Evolutionary conservation across 2,329 filamentous ascomycete species (phyloP), one percentile per base, ranked within the genome.

Genomic region (Penicillium digitatum): DNA sequence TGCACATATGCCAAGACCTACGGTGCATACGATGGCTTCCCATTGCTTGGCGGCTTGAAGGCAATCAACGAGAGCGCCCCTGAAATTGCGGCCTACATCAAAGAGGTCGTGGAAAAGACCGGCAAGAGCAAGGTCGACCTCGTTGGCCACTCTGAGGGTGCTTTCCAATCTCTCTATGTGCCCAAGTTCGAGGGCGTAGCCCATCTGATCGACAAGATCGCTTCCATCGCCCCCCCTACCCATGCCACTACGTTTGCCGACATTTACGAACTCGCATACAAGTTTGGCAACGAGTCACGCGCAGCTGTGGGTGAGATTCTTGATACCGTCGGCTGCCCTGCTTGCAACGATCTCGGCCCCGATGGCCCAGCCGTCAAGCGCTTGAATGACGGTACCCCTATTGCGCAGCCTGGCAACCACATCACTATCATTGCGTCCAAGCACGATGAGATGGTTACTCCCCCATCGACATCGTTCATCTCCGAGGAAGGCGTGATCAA

Each of bases 71-170:
- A 71, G n/a, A 76, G 74, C 12, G 70, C 74, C 3, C 53, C 54
- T 10, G 70, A 77, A 42, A 73, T 78, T 48, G 75, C 74, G 2
- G 62, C 53, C 2, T 78, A 76, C 60, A 67, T 77, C 51, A 66
- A 63, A 20, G 65, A 73, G 37, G 74, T 78, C 0, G 56, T 62
- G 16, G 49, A 64, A 5, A 66, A 69, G 54, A 75, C 74, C 3
- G 71, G 69, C 10, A 69, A 71, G 5, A 40, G 51, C n/a, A 74
- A 74, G 46, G 64, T 78, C 29, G 70, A 77, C 51, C 54, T 77
- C 0, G 73, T 78, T 16, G 75, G 75, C 8, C 75, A 78, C 59
- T 77, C 75, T 2, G 75, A 78, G 59, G 75, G 75, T 40, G 75
- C 66, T 6, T 74, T 77, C 52, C 73, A 76, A 54, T 53, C 70